Evolutionary conservation across 148 eudicot genomes (phyloP).

Genomic region (Silene latifolia): DNA sequence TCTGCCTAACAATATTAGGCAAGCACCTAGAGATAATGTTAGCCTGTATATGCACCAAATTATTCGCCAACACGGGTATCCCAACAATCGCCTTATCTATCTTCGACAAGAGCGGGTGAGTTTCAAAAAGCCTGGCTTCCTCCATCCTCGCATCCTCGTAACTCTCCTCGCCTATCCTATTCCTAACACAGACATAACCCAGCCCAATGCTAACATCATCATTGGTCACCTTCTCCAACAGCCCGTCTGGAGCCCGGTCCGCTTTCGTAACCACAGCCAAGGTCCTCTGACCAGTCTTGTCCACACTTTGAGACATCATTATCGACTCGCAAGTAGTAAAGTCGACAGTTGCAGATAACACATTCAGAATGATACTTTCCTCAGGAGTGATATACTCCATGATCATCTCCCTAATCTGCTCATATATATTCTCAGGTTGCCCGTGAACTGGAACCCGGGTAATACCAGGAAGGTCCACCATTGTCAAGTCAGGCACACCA

Average conservation of each 20-base stretch:
- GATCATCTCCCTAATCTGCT: too few species aligned
- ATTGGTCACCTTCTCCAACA: too few species aligned
- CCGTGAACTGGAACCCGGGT: constrained; percentile 29
- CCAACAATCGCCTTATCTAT: constrained; percentile 51
- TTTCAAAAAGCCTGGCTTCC: constrained; percentile 18
- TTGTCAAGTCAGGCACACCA: constrained; percentile 52
- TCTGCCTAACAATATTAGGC: constrained; percentile 44
- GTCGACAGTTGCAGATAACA: too few species aligned
- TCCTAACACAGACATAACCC: constrained; percentile 2
- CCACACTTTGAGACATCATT: too few species aligned
- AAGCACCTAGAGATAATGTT: constrained; percentile 44
- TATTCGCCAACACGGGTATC: constrained; percentile 48
- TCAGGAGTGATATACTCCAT: too few species aligned
- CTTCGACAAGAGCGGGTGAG: constrained; percentile 21
- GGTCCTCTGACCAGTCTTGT: too few species aligned
- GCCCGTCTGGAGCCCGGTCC: too few species aligned
- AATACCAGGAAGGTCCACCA: constrained; percentile 45
- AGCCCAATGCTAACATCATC: too few species aligned
- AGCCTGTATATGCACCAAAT: constrained; percentile 47
- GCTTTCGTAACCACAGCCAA: too few species aligned
- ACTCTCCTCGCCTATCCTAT: background rate
- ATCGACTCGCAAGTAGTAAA: too few species aligned
- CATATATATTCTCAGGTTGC: too few species aligned
- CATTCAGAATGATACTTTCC: too few species aligned
- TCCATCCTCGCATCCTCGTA: constrained; percentile 35